phyloP scores from a whole-genome alignment of 2,329 filamentous ascomycete species.

The Eutypa lata region DNA sequence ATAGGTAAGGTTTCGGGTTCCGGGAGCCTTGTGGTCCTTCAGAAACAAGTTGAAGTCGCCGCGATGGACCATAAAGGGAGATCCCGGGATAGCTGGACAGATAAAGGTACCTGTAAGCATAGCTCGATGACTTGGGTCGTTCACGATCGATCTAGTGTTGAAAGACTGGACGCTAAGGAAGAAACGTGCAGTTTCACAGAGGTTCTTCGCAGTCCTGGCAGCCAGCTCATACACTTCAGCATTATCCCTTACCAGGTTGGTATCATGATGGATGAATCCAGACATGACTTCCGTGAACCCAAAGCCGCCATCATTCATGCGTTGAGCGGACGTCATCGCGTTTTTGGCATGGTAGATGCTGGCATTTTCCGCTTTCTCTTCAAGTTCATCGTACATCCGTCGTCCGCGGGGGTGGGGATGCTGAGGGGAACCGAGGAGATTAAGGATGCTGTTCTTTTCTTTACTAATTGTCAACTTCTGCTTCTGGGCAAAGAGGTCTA shows the following conservation, averaged over 20 bases:
- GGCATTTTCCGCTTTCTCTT: constrained; percentile 30
- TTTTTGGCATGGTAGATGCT: constrained; percentile 34
- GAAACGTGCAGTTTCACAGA: constrained; percentile 54
- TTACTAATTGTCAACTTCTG: constrained; percentile 42
- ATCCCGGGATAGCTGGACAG: constrained; percentile 51
- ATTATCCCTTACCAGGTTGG: constrained; percentile 39
- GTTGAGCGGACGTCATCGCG: constrained; percentile 39
- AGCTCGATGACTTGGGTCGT: constrained; percentile 46
- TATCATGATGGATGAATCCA: constrained; percentile 53
- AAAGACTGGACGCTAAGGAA: constrained; percentile 57
- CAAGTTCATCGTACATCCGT: constrained; percentile 15
- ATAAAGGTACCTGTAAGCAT: constrained; percentile 59
- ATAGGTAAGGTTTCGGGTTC: constrained; percentile 58
- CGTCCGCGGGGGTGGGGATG: constrained; percentile 24
- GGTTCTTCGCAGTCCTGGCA: constrained; percentile 48
- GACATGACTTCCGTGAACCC: constrained; percentile 65
- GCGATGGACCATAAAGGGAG: constrained; percentile 58
- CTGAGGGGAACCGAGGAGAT: constrained; percentile 53
- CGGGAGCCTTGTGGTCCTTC: constrained; percentile 48
- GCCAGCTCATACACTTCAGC: constrained; percentile 52
- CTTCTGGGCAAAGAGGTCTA: constrained; percentile 46
- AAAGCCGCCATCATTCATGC: constrained; percentile 46
- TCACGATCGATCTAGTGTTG: constrained; percentile 46
- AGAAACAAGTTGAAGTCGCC: constrained; percentile 58
- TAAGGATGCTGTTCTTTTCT: constrained; percentile 44